Evolutionary conservation across 257 asterid genomes (phyloP), one percentile per base, ranked within the genome.

Genomic region (Fraxinus excelsior): DNA sequence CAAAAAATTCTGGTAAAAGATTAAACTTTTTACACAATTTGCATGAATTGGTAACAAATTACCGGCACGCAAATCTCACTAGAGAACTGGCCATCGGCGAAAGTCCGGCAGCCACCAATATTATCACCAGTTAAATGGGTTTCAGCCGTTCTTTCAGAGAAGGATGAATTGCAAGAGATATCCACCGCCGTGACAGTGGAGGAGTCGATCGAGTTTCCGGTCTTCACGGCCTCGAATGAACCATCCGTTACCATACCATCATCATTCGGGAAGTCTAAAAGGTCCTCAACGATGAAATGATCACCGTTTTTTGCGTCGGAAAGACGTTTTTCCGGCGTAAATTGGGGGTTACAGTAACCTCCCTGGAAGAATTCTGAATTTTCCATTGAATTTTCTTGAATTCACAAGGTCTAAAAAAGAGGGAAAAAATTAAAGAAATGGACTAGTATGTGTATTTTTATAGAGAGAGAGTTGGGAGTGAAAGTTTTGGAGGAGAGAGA

Each of bases 61-160:
- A 78, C 98, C 89, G 98, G 97, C 35, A 91, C 88, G 29, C 90
- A 86, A 25, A 94, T 94, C 49, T 94, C 99, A 76, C 83, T 71
- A 34, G 93, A 75, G 82, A 91, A 91, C 46, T 82, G 88, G 7
- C 70, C 86, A 11, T 85, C 90, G 7, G 85, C 23, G 44, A 83
- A 67, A 76, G 79, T 75, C 77, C 84, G 85, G 77, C 85, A 74
- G 56, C 86, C 90, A 34, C 65, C 84, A 3, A 53, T 67, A 13
- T 76, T 82, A 26, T 82, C 68, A 0, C 76, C 65, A 31, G 79
- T 85, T 31, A 85, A 79, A 64, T 86, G 82, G 0, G 84, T 83
- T 23, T 80, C 87, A 0, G 71, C 80, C 31, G 72, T 5, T 73
- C 77, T 60, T 26, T 78, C 86, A 51, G 83, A 77, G 75, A 74